phyloP scores from a whole-genome alignment of 2,329 filamentous ascomycete species.

The Domatiomyces catenatus region DNA sequence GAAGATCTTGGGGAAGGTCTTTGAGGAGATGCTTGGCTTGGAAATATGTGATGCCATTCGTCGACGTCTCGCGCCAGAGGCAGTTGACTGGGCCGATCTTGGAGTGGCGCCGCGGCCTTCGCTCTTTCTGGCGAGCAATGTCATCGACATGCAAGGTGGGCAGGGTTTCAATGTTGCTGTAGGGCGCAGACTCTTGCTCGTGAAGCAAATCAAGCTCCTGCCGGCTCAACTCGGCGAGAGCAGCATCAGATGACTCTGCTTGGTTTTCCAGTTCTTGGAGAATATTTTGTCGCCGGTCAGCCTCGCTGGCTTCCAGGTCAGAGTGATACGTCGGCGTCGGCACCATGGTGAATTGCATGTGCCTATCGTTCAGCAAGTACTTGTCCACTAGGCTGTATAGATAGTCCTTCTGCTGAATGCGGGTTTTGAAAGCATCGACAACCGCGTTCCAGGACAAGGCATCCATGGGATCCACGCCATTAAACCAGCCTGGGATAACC shows the following conservation, averaged over 20 bases:
- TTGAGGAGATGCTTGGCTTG: conserved; percentile 69
- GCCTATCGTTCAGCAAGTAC: conserved; percentile 76
- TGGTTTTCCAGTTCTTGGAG: conserved; percentile 38
- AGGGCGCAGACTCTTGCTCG: conserved; percentile 70
- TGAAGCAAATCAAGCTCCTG: conserved; percentile 66
- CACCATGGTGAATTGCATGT: conserved; percentile 84
- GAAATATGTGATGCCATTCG: conserved; percentile 93
- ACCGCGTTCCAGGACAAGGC: conserved; percentile 84
- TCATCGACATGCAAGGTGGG: conserved; percentile 80
- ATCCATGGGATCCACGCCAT: conserved; percentile 82
- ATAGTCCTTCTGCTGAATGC: conserved; percentile 57
- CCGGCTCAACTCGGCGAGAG: conserved; percentile 54
- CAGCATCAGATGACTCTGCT: conserved; percentile 56
- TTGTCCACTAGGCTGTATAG: conserved; percentile 75
- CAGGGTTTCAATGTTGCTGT: conserved; percentile 71
- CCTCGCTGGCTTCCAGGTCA: conserved; percentile 63
- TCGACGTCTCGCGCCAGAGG: conserved; percentile 84
- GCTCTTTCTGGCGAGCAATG: conserved; percentile 65
- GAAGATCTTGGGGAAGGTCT: conserved; percentile 67
- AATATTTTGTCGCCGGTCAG: conserved; percentile 51
- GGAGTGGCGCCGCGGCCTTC: conserved; percentile 48
- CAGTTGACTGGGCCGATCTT: conserved; percentile 50
- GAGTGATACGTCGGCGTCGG: conserved; percentile 62
- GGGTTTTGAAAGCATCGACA: conserved; percentile 63
- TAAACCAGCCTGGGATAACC: conserved; percentile 86